phyloP scores from a whole-genome alignment of 371 early-diverging fungal genomes.

The Rhizopus sp. region DNA sequence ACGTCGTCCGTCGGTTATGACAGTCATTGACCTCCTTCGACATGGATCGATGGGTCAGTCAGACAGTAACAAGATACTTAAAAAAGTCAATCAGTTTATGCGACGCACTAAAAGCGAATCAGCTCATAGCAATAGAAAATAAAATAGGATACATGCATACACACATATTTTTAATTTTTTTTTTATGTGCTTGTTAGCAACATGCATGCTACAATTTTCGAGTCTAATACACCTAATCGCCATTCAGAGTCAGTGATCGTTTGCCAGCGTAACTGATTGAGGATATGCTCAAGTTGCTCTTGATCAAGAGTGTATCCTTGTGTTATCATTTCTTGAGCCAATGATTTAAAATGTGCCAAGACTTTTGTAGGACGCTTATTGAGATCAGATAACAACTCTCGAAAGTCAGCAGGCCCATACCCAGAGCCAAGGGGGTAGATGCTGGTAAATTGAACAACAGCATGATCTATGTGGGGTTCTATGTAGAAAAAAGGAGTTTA shows the following conservation, averaged over 20 bases:
- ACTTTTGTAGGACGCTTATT: conserved; percentile 8
- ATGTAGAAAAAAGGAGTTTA: not conserved
- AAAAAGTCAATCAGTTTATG: conserved; percentile 18
- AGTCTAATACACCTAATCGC: not conserved
- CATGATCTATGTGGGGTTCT: conserved; percentile 10
- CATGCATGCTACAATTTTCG: not conserved
- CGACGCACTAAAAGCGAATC: conserved; percentile 20
- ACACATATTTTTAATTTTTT: not conserved
- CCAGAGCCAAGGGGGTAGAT: conserved; percentile 8
- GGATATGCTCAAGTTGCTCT: not conserved
- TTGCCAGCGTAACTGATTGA: not conserved
- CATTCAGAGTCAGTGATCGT: not conserved
- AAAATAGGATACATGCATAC: not conserved
- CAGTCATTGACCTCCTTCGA: conserved; percentile 13
- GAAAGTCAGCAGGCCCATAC: conserved; percentile 23
- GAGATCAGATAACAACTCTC: conserved; percentile 12
- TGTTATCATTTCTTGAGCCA: conserved; percentile 8
- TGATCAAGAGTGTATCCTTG: not conserved
- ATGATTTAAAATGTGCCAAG: not conserved
- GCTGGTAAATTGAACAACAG: conserved; percentile 19
- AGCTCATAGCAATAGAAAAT: not conserved
- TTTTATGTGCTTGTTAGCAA: not conserved
- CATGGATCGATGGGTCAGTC: not conserved
- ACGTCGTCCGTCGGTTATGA: conserved; percentile 6
- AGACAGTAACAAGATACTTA: conserved; percentile 2